Evolutionary conservation across 202 grass and related monocot genomes (phyloP).

Genomic region (Saccharum hybrid): DNA sequence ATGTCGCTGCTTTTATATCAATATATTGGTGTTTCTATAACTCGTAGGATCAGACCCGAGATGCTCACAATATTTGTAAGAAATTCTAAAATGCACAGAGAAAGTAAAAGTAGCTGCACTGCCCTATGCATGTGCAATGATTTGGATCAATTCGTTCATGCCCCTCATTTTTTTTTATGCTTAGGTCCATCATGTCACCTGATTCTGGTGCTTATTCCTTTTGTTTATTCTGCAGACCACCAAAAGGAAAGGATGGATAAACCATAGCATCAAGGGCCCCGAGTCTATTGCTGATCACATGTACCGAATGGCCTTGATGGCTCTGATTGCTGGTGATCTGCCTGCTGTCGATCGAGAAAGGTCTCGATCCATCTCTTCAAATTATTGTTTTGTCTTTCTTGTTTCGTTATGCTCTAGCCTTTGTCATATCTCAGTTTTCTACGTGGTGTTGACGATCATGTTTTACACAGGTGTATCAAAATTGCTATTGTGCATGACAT

Average conservation of each 20-base stretch:
- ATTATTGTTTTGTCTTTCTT: background rate
- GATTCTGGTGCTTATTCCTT: constrained; percentile 17
- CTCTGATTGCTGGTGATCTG: constrained; percentile 73
- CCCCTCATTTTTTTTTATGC: background rate
- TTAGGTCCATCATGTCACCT: background rate
- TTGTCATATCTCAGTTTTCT: constrained; percentile 11
- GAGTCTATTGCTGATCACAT: constrained; percentile 99
- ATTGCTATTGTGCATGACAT: constrained; percentile 99
- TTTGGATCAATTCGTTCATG: background rate
- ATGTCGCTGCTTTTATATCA: background rate
- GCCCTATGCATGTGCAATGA: constrained; percentile 4
- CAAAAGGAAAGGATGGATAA: constrained; percentile 97
- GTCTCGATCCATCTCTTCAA: constrained; percentile 38
- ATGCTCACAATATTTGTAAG: background rate
- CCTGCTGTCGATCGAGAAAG: constrained; percentile 78
- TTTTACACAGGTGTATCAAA: constrained; percentile 81
- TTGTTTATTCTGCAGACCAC: constrained; percentile 66
- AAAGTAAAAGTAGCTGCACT: background rate
- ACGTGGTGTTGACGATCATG: constrained; percentile 27
- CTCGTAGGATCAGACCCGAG: background rate
- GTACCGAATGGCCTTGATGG: constrained; percentile 96
- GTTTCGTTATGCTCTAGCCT: background rate
- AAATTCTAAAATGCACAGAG: background rate
- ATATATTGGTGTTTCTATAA: background rate
- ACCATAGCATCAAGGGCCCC: constrained; percentile 80